Conservation (phyloP, 805 yeast species). For the Monosporozyma siamensis region DNA sequence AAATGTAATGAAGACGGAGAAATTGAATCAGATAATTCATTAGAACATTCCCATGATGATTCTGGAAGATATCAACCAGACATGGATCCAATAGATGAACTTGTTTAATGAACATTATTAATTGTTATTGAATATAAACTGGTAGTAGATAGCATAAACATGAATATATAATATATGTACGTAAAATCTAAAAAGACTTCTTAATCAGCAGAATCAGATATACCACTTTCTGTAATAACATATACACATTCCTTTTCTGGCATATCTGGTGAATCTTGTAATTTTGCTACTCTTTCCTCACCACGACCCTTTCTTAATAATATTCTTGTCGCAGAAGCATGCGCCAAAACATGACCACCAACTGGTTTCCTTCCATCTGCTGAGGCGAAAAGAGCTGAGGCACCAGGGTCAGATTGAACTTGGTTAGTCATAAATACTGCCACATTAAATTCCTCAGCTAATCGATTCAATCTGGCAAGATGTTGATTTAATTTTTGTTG, state of each 20-base stretch:
- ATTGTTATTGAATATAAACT: too few relatives aligned
- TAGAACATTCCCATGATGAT: too few relatives aligned
- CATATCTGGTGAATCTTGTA: constrained; percentile 75
- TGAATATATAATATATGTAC: too few relatives aligned
- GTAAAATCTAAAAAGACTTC: too few relatives aligned
- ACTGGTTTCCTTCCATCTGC: constrained; percentile 81
- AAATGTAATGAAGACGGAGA: not conserved
- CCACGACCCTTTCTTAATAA: constrained; percentile 68
- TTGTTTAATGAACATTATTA: too few relatives aligned
- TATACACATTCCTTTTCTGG: constrained; percentile 75
- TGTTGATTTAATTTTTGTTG: constrained; percentile 62
- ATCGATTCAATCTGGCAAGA: constrained; percentile 41
- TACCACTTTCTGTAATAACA: constrained; percentile 60
- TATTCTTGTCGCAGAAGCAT: constrained; percentile 71
- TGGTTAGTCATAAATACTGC: constrained; percentile 72
- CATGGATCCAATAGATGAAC: too few relatives aligned
- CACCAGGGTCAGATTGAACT: constrained; percentile 80
- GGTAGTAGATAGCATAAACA: too few relatives aligned
- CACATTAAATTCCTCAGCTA: constrained; percentile 70
- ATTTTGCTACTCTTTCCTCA: constrained; percentile 70
- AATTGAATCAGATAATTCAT: not conserved
- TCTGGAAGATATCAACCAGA: too few relatives aligned
- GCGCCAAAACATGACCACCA: constrained; percentile 77
- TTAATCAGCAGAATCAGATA: constrained; percentile 39
- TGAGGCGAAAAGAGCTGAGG: constrained; percentile 65